Evolutionary conservation across 352 stramenopile genomes (phyloP).

Genomic region (Aphanomyces invadans): DNA sequence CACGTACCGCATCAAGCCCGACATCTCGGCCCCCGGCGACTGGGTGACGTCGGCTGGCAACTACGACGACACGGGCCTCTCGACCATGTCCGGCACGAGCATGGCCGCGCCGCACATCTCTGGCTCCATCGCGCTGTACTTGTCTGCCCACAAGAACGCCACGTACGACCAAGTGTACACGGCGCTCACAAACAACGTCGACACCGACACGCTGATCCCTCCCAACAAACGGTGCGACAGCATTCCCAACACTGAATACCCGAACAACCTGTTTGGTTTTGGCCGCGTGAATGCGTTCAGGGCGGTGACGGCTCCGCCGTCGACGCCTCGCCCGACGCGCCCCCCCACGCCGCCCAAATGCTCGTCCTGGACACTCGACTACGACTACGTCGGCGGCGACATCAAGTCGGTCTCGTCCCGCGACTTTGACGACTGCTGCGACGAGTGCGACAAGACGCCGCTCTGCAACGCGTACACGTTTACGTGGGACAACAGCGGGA

Average conservation of each 20-base stretch:
- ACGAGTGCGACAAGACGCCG: constrained; percentile 25
- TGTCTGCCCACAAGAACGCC: constrained; percentile 24
- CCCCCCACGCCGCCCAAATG: not conserved
- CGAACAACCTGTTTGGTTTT: constrained; percentile 37
- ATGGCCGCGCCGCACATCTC: constrained; percentile 31
- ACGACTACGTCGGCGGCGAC: constrained; percentile 30
- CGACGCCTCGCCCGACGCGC: not conserved
- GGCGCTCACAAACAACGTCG: not conserved
- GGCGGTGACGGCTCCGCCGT: not conserved
- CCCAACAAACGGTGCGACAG: constrained; percentile 32
- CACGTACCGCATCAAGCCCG: constrained; percentile 31
- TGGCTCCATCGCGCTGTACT: constrained; percentile 27
- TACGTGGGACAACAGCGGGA: constrained; percentile 8
- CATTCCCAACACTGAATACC: constrained; percentile 30
- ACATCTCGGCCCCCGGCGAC: constrained; percentile 29
- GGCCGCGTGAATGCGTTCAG: constrained; percentile 18
- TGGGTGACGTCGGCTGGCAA: constrained; percentile 23
- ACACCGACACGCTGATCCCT: constrained; percentile 25
- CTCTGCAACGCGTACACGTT: not conserved
- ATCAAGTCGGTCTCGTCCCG: constrained; percentile 16
- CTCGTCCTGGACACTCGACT: not conserved
- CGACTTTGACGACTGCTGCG: constrained; percentile 29
- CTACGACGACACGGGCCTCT: constrained; percentile 39
- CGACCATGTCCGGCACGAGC: constrained; percentile 32
- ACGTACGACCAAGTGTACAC: constrained; percentile 25